These are phyloP conservation scores for Naganishia sp. DNA, from an alignment of 1,284 basidiomycete genomes.

Conservation along the genomic window DNA sequence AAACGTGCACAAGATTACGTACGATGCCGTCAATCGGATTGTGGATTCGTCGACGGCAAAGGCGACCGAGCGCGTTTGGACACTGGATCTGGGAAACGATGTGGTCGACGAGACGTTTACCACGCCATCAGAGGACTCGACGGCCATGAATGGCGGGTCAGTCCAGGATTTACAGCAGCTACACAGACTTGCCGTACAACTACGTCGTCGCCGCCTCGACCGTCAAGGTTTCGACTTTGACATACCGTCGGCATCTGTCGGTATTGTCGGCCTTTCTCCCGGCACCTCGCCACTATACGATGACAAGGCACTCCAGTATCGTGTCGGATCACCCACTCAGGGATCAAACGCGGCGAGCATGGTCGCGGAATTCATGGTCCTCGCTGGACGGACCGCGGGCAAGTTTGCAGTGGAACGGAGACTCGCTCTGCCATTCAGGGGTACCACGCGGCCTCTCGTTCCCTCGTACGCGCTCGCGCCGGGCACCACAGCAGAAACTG, in stretches of 20 bases:
- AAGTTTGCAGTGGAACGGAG: conserved; percentile 65
- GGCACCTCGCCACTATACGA: conserved; percentile 5
- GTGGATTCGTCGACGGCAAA: not conserved
- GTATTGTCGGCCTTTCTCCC: conserved; percentile 32
- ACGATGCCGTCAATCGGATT: conserved; percentile 66
- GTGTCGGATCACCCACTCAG: not conserved
- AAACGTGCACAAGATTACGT: conserved; percentile 68
- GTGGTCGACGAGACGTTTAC: conserved; percentile 3
- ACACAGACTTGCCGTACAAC: conserved; percentile 45
- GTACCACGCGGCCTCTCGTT: conserved; percentile 52
- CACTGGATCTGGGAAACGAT: conserved; percentile 17
- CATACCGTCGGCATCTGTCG: conserved; percentile 30
- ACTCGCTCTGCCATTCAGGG: conserved; percentile 69
- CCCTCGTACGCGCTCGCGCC: not conserved
- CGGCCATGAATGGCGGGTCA: not conserved
- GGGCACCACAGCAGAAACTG: conserved; percentile 27
- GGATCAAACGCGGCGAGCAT: conserved; percentile 49
- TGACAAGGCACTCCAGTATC: conserved; percentile 20
- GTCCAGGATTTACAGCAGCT: conserved; percentile 56
- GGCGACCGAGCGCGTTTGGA: conserved; percentile 18
- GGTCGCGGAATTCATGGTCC: conserved; percentile 81
- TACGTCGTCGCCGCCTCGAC: conserved; percentile 41
- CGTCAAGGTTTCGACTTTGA: conserved; percentile 43
- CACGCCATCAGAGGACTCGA: not conserved
- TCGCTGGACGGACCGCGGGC: conserved; percentile 76